Evolutionary conservation across 305 asterid species (phyloP).

Genomic region (Plantago coronopus): DNA sequence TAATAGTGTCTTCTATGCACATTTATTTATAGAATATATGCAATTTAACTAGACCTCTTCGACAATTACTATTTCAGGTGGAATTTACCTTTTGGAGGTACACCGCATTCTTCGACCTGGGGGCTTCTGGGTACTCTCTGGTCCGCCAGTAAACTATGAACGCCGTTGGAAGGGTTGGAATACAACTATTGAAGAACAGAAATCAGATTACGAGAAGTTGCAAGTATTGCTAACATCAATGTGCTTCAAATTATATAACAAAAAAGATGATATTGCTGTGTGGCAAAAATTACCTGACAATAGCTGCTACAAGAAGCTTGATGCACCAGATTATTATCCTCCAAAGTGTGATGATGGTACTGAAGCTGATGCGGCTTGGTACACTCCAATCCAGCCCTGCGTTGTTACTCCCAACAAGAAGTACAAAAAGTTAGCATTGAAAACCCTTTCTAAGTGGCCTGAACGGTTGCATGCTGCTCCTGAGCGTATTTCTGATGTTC

Average conservation of each 20-base stretch:
- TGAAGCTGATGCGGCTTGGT: conserved; percentile 95
- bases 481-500: conserved; percentile 70
- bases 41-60: background rate
- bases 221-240: conserved; percentile 77
- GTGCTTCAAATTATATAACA: conserved; percentile 84
- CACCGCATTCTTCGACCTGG: conserved; percentile 95
- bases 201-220: conserved; percentile 73
- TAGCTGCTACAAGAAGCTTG: conserved; percentile 82
- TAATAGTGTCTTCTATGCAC: too few species aligned
- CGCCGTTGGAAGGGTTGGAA: conserved; percentile 97
- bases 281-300: conserved; percentile 74
- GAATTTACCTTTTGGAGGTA: conserved; percentile 85
- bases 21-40: background rate
- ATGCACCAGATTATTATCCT: conserved; percentile 67
- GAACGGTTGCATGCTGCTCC: conserved; percentile 64
- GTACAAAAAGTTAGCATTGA: conserved; percentile 47
- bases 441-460: conserved; percentile 83
- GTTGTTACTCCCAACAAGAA: conserved; percentile 62
- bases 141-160: conserved; percentile 93
- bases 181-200: conserved; percentile 84
- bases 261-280: conserved; percentile 91
- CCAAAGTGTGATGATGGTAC: conserved; percentile 90
- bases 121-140: conserved; percentile 98
- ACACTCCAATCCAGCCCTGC: conserved; percentile 87
- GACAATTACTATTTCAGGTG: conserved; percentile 52